Base-by-base conservation (phyloP, 306 rosid genomes). In the Vachellia collinsii region DNA sequence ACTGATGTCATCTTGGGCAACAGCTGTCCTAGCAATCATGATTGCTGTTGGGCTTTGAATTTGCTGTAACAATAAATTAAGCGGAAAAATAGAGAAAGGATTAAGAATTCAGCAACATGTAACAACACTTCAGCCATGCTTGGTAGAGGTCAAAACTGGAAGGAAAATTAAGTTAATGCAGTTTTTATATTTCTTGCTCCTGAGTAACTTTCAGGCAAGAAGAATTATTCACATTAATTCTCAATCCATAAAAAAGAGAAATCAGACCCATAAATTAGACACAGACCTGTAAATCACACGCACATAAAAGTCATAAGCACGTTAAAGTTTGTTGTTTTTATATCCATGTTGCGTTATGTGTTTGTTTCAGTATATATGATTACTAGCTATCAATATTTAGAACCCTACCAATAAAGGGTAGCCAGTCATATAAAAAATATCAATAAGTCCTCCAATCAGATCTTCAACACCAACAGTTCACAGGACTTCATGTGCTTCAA, bases 21-120 rank as follows among this genome's bases (percentile, higher is more conserved):
- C 99, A 1, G 99, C 99, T 0, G 98, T 93, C 84, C 98, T 88
- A 7, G 99, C 99, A 47, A 95, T 95, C 99, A 93, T 95, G 48
- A 95, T 90, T n/a, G 97, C 99, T 7, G 99, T 95, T 1, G 99
- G 99, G 79, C 90, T 95, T 82, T 95, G 99, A 78, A 95, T 95
- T 93, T 95, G 99, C 98, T 94, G 92, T 79, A 83, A 8, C 70
- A 74, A 56, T 58, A 78, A 51, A 47, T 6, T 1, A 68, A 48
- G 43, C 8, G 42, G 34, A 84, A 16, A 16, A 3, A 43, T 50
- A 12, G 65, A 37, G 8, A 37, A 4, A 71, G 44, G 23, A 67
- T 66, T 37, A 2, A 6, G 22, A 74, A 29, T n/a, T 29, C 4
- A 4, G 29, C 47, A 75, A 62, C 37, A 14, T 75, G 20, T 10